Evolutionary conservation across 306 rosid genomes (phyloP).

Genomic region (Quercus agrifolia): DNA sequence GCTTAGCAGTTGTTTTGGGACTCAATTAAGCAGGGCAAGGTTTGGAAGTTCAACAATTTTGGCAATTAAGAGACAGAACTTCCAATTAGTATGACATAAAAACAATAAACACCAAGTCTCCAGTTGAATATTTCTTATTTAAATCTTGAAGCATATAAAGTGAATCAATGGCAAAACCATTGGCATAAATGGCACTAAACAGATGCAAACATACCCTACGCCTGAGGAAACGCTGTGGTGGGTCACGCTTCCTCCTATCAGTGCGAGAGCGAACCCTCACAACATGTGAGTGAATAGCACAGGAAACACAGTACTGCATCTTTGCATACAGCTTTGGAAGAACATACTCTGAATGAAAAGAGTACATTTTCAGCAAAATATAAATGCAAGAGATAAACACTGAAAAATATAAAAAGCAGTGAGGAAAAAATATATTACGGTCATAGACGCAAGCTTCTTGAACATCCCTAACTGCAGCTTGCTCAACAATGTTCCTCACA

Average conservation of each 20-base stretch:
- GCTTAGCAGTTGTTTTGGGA: not conserved
- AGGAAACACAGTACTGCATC: conserved; percentile 96
- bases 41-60: not conserved
- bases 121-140: not conserved
- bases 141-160: not conserved
- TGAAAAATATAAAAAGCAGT: not conserved
- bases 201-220: conserved; percentile 53
- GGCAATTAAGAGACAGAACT: not conserved
- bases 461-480: conserved; percentile 95
- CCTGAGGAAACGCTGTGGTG: conserved; percentile 80
- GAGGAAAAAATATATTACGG: conserved; percentile 34
- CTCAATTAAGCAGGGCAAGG: not conserved
- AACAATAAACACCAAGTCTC: not conserved
- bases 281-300: conserved; percentile 96
- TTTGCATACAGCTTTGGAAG: conserved; percentile 94
- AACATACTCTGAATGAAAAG: conserved; percentile 53
- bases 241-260: conserved; percentile 83
- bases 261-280: conserved; percentile 90
- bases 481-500: conserved; percentile 97
- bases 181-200: not conserved
- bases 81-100: not conserved
- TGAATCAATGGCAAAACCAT: not conserved
- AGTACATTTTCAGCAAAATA: not conserved
- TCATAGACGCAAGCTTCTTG: conserved; percentile 96
- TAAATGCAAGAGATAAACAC: not conserved